Evolutionary conservation across 768 basidiomycete species (phyloP).

Genomic region (Suillus fuscotomentosus): DNA sequence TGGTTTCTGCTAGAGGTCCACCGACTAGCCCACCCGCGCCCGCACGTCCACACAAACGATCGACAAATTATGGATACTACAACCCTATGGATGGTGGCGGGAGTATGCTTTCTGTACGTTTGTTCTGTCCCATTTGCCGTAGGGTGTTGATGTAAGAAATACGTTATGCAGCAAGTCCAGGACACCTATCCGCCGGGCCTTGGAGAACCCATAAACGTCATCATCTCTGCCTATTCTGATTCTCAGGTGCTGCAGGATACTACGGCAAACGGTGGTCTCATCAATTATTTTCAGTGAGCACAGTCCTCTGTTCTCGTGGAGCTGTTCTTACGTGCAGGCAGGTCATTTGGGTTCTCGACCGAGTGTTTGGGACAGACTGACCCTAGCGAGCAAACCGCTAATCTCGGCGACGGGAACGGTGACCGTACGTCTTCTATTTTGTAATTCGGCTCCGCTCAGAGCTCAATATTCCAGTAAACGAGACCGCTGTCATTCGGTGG

Average conservation of each 20-base stretch:
- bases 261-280: constrained; percentile 64
- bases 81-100: constrained; percentile 59
- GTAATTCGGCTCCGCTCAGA: neutral
- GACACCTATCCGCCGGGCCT: constrained; percentile 67
- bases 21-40: neutral
- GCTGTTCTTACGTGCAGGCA: constrained; percentile 22
- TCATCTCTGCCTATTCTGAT: constrained; percentile 79
- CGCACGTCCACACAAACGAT: constrained; percentile 16
- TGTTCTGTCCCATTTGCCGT: neutral
- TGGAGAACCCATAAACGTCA: constrained; percentile 85
- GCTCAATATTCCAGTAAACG: constrained; percentile 53
- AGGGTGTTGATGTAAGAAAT: neutral
- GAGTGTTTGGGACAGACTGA: constrained; percentile 86
- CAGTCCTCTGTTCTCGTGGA: neutral
- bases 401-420: constrained; percentile 84
- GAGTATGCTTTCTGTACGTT: constrained; percentile 67
- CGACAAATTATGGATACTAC: constrained; percentile 50
- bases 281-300: constrained; percentile 78
- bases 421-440: constrained; percentile 43
- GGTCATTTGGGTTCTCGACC: constrained; percentile 67
- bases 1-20: constrained; percentile 11
- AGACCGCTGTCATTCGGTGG: constrained; percentile 83
- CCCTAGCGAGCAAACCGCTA: constrained; percentile 63
- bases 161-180: constrained; percentile 43
- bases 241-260: constrained; percentile 60